These are phyloP conservation scores for Phytophthora pisi DNA, from an alignment of 352 stramenopile genomes.

Conservation along the genomic window DNA sequence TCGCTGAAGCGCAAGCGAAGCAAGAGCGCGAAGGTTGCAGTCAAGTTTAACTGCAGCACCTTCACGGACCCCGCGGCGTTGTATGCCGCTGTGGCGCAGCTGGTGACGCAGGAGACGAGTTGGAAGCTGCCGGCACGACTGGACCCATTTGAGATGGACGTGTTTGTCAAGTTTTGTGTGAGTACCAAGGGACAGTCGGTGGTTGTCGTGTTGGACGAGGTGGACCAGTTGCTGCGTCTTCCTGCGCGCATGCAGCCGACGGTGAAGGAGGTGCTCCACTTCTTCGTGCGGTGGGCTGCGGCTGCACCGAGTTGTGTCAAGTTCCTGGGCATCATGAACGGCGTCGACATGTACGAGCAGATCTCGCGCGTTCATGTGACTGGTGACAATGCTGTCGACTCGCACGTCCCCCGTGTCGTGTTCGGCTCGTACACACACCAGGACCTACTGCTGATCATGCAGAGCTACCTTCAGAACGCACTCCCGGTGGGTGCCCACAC, in stretches of 20 bases:
- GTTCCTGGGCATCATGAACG: conserved; percentile 79
- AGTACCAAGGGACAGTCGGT: conserved; percentile 11
- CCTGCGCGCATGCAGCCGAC: conserved; percentile 41
- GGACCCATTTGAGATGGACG: conserved; percentile 51
- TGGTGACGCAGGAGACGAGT: conserved; percentile 20
- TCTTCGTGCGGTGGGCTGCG: conserved; percentile 64
- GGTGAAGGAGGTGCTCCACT: conserved; percentile 62
- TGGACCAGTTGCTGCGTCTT: conserved; percentile 66
- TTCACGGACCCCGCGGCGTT: conserved; percentile 57
- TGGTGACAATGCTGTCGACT: conserved; percentile 12
- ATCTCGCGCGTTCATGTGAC: conserved; percentile 41
- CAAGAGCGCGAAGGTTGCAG: conserved; percentile 20
- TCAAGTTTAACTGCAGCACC: conserved; percentile 74
- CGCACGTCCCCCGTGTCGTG: conserved; percentile 47
- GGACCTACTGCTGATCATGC: conserved; percentile 56
- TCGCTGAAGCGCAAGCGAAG: conserved; percentile 16
- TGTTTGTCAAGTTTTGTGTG: conserved; percentile 40
- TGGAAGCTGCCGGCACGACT: conserved; percentile 41
- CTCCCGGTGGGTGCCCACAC: neutral
- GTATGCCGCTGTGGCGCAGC: conserved; percentile 43
- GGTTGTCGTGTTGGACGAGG: conserved; percentile 69
- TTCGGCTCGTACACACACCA: conserved; percentile 67
- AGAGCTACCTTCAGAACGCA: conserved; percentile 39
- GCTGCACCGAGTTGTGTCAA: conserved; percentile 40
- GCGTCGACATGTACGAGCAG: conserved; percentile 73